Evolutionary conservation across 1,284 basidiomycete genomes (phyloP).

Genomic region (Ustilago bromivora): DNA sequence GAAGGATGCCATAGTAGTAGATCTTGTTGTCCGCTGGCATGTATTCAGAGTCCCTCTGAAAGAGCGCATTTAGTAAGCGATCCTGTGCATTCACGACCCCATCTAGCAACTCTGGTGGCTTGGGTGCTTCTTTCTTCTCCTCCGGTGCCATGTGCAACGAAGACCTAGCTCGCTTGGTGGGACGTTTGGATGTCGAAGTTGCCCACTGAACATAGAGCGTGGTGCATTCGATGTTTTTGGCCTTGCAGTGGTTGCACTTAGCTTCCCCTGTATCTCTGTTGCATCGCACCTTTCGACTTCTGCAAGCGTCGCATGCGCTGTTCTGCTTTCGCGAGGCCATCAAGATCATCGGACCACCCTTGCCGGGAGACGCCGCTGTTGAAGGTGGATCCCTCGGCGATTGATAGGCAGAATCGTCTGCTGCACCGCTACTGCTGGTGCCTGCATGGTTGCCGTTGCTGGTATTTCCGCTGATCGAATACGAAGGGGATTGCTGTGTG

Average conservation of each 20-base stretch:
- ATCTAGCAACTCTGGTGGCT: constrained; percentile 41
- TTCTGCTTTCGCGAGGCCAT: constrained; percentile 63
- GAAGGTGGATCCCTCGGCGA: constrained; percentile 17
- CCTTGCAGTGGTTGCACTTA: constrained; percentile 61
- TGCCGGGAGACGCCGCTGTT: constrained; percentile 28
- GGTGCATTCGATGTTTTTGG: constrained; percentile 62
- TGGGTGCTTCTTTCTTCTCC: constrained; percentile 37
- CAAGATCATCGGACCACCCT: constrained; percentile 23
- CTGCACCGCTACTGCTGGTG: constrained; percentile 11
- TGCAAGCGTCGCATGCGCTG: constrained; percentile 60
- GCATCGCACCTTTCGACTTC: constrained; percentile 61
- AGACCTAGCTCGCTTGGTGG: constrained; percentile 47
- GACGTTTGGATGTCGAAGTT: constrained; percentile 54
- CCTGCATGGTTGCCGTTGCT: constrained; percentile 22
- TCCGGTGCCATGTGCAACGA: constrained; percentile 26
- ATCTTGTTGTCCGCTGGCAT: constrained; percentile 19
- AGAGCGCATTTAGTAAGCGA: constrained; percentile 41
- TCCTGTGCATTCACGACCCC: constrained; percentile 33
- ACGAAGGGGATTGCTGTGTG: constrained; percentile 19
- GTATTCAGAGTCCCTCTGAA: constrained; percentile 47
- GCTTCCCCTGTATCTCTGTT: constrained; percentile 49
- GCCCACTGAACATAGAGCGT: constrained; percentile 61
- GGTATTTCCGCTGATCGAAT: constrained; percentile 6
- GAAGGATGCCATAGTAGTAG: constrained; percentile 30
- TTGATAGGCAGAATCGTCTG: constrained; percentile 23